Percentiles rank a stretch among this genome's conserved stretches.
Evolutionary conservation across 345 rosid species (phyloP).

Genomic region (Lagerstroemia speciosa): DNA sequence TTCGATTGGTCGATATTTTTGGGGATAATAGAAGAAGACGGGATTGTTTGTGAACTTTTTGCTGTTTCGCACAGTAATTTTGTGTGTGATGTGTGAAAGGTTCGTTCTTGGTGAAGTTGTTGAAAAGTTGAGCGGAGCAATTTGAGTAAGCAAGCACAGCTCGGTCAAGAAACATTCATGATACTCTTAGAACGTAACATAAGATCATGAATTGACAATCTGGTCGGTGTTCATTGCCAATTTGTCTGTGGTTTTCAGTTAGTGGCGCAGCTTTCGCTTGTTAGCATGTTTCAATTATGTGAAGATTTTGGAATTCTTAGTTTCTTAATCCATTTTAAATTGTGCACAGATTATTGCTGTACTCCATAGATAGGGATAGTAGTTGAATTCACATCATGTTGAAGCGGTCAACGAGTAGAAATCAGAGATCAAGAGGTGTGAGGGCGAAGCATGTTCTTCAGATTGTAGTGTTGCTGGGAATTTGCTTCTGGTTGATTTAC

Average conservation of each 20-base stretch:
- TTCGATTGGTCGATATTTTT: neutral
- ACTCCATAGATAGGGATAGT: neutral
- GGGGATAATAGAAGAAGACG: neutral
- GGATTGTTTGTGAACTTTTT: neutral
- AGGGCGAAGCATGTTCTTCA: slow-evolving; percentile 65
- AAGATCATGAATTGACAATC: neutral
- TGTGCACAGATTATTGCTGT: neutral
- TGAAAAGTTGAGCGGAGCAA: too few relatives aligned
- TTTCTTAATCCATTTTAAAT: neutral
- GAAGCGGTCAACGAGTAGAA: slow-evolving; percentile 56
- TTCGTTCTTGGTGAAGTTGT: neutral
- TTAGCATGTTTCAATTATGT: neutral
- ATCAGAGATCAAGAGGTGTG: slow-evolving; percentile 56
- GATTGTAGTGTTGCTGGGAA: slow-evolving; percentile 65
- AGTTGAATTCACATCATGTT: slow-evolving; percentile 27
- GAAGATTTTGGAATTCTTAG: neutral
- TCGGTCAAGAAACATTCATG: neutral
- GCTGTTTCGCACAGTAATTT: neutral
- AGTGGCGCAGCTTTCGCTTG: too few relatives aligned
- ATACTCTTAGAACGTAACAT: neutral
- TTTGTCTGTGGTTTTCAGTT: neutral
- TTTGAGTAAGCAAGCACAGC: neutral
- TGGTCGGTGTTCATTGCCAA: neutral
- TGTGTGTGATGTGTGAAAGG: neutral
- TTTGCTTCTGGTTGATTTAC: slow-evolving; percentile 80